A percentile compares a stretch with the other conserved stretches of the same genome.
These are phyloP conservation scores for Linum usitatissimum DNA, from an alignment of 345 rosid species.

Conservation along the genomic window DNA sequence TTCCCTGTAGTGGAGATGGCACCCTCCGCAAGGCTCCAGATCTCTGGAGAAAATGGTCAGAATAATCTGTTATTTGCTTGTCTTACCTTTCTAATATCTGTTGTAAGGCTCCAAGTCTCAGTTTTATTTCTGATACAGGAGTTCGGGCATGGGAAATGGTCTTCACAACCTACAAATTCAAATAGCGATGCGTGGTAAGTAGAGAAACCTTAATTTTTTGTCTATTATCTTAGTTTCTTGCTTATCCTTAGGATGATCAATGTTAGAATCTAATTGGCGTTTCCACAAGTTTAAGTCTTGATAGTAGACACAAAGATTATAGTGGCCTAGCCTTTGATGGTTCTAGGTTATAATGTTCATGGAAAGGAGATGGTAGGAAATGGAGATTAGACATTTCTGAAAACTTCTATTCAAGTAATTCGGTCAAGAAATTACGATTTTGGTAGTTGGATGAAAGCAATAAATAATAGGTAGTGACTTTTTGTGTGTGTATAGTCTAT, in stretches of 20 bases:
- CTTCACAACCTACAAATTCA: constrained; percentile 79
- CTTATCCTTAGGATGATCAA: neutral
- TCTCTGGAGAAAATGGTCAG: constrained; percentile 91
- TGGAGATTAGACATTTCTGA: neutral
- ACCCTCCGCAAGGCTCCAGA: constrained; percentile 97
- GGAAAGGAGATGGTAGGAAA: neutral
- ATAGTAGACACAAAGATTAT: neutral
- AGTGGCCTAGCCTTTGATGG: neutral
- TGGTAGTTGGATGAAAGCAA: too few species aligned
- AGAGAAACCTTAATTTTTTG: constrained; percentile 1
- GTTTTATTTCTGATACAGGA: constrained; percentile 35
- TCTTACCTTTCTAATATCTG: constrained; percentile 1
- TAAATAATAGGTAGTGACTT: too few species aligned
- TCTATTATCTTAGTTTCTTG: neutral
- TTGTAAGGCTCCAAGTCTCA: neutral
- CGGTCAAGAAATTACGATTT: neutral
- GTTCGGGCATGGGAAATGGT: constrained; percentile 78
- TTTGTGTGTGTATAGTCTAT: too few species aligned
- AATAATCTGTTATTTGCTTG: neutral
- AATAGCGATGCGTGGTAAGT: constrained; percentile 80
- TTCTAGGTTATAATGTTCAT: neutral
- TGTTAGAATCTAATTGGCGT: neutral
- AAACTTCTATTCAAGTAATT: too few species aligned
- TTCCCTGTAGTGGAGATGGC: constrained; percentile 98
- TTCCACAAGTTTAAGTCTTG: neutral